Evolutionary conservation across 2,329 filamentous ascomycete species (phyloP).

Genomic region (Pseudocercospora crystallina): DNA sequence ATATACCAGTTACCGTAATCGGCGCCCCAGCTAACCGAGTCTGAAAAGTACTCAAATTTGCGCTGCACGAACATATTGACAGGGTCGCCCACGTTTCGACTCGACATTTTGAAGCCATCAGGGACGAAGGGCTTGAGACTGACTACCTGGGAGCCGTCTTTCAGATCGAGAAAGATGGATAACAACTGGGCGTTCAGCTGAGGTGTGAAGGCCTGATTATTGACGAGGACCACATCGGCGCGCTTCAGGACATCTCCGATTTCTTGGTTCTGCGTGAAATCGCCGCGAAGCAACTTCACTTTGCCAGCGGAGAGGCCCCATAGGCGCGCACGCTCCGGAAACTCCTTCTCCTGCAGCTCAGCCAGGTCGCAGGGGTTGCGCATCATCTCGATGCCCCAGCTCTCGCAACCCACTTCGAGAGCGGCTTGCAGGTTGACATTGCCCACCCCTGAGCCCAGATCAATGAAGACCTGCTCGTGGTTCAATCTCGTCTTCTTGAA

Average conservation of each 20-base stretch:
- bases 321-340: conserved; percentile 76
- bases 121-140: conserved; percentile 90
- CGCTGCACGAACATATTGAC: conserved; percentile 78
- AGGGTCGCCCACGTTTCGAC: conserved; percentile 74
- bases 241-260: conserved; percentile 74
- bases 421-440: conserved; percentile 95
- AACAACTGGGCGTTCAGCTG: conserved; percentile 81
- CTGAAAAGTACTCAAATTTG: conserved; percentile 65
- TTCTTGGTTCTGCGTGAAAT: conserved; percentile 72
- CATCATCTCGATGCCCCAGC: conserved; percentile 97
- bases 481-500: conserved; percentile 76
- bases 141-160: conserved; percentile 84
- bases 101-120: conserved; percentile 71
- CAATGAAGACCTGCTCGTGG: conserved; percentile 84
- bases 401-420: conserved; percentile 88
- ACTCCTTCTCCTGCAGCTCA: conserved; percentile 76
- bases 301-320: conserved; percentile 83
- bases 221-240: conserved; percentile 94
- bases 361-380: conserved; percentile 82
- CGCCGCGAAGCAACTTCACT: conserved; percentile 77
- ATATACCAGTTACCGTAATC: conserved; percentile 79
- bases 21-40: conserved; percentile 85
- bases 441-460: conserved; percentile 91
- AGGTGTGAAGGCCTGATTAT: conserved; percentile 94
- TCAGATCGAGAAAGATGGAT: conserved; percentile 89